Base-by-base conservation (phyloP, 2,329 filamentous ascomycete species). In the Dryadomyces quercivorus region DNA sequence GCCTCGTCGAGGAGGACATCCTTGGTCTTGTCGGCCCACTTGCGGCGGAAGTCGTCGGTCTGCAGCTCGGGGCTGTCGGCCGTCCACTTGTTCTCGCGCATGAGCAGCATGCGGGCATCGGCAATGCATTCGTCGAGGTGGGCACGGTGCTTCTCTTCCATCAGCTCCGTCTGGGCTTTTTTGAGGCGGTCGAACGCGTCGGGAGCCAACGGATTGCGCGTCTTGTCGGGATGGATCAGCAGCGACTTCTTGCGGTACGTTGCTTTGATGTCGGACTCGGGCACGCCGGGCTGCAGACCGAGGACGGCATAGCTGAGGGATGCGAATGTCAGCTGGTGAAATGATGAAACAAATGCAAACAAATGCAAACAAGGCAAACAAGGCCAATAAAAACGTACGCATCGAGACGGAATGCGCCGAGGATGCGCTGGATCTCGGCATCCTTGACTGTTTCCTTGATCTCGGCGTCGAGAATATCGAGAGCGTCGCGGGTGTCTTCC, bases 181-280 rank as follows among this genome's bases (percentile, higher is more conserved):
- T 95, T 95, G 31, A 98, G 79, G 10, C 92, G 84, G 71, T 98
- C 93, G 66, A 98, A 98, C 60, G 93, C 93, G 64, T 97, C 93
- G 3, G 93, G 92, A 0, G 93, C 93, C 50, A 77, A 80, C 0
- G 89, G 85, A 66, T 98, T 97, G 65, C 84, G 84, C 55, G 93
- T 96, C 70, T 98, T 98, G 75, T 98, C 93, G 7, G 93, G 93
- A 74, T 98, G 93, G 74, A 98, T 97, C 50, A 98, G 83, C 55
- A 98, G 84, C n/a, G 93, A 98, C 71, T 96, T 97, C 64, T 89
- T 91, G 75, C 93, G 91, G 73, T 97, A 98, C 61, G 81, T 81
- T 62, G 85, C 75, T 72, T 96, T 97, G 76, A 98, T 97, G 72
- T 97, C 93, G 57, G 88, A 91, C 63, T 97, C 92, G 55, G 93